Base-by-base conservation (phyloP, 176 grass and related monocot species). In the Sorghum bicolor region DNA sequence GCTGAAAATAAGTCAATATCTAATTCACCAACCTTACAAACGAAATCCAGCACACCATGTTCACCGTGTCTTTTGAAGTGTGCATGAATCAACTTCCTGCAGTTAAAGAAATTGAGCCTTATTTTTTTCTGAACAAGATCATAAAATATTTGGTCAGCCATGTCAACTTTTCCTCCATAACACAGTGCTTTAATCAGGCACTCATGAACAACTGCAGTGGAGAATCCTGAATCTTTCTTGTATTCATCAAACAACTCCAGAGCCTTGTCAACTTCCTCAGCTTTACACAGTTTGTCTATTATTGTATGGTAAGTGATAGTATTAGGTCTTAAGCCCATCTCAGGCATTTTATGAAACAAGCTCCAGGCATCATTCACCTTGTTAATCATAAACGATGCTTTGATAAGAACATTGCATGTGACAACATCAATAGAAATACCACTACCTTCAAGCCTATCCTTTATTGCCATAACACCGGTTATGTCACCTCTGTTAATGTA, bases 341-440 rank as follows among this genome's bases (percentile, higher is more conserved):
- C 58, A 82, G 50, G 78, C 92, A 94, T 94, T 91, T 80, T 75
- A 74, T 77, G 72, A 83, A 97, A 94, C 92, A 97, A 74, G 39
- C 79, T 84, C 78, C 83, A 89, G 58, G 92, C 94, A 91, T 94
- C 88, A 70, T 92, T 81, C 62, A 87, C 74, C 65, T 83, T 97
- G 3, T 89, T 91, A 43, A 88, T 87, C 86, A 89, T 77, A 80
- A 94, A 89, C 33, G 91, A 84, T 58, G 92, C 92, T 86, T 94
- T 94, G 55, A 97, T 87, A 82, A 97, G 90, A 66, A 89, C 81
- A 85, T 94, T 97, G 85, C 88, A 97, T 65, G 85, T 94, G 69
- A 90, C 74, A 85, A 89, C 80, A 79, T 97, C 94, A 55, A 89
- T 38, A 72, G 62, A 34, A 85, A 94, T 79, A 44, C 85, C 87